A percentile compares a stretch with the other conserved stretches of the same genome.
Conservation (phyloP, 768 basidiomycete genomes). For the Boletus fagicola region DNA sequence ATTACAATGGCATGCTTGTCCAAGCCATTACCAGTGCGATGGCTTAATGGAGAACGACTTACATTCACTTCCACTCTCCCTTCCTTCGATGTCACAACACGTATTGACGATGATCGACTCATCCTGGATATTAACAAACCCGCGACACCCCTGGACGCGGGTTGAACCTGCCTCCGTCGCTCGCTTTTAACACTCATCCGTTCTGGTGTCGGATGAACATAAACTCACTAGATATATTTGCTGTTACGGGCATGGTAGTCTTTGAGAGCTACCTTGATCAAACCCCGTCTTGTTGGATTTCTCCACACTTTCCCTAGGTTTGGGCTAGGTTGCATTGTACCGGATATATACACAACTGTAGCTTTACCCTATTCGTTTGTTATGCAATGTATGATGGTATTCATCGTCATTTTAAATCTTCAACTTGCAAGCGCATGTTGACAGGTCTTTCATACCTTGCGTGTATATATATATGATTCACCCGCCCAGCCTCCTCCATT, state of each 20-base stretch:
- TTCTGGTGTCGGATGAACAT: slow-evolving; percentile 16
- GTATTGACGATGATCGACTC: slow-evolving; percentile 23
- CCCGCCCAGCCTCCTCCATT: too few species aligned
- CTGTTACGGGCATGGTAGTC: background rate
- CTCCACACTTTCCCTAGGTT: background rate
- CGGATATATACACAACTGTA: background rate
- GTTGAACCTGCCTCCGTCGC: slow-evolving; percentile 8
- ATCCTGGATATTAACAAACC: slow-evolving; percentile 9
- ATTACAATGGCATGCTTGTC: slow-evolving; percentile 38
- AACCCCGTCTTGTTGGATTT: background rate
- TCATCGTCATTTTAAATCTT: background rate
- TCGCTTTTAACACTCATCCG: slow-evolving; percentile 5
- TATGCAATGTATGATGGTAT: background rate
- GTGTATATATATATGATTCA: too few species aligned
- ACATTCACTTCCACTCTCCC: slow-evolving; percentile 1
- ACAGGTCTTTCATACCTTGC: too few species aligned
- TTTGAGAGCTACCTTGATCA: slow-evolving; percentile 18
- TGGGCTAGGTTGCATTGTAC: background rate
- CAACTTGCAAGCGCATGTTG: background rate
- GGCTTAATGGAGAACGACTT: slow-evolving; percentile 13
- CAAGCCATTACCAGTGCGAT: slow-evolving; percentile 33
- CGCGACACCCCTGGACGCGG: background rate
- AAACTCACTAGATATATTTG: background rate
- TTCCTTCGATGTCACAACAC: slow-evolving; percentile 10
- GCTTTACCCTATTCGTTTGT: slow-evolving; percentile 1